A percentile compares a stretch with the other conserved stretches of the same genome.
Conservation (phyloP, 768 basidiomycete species). For the Tephrocybe sp. region DNA sequence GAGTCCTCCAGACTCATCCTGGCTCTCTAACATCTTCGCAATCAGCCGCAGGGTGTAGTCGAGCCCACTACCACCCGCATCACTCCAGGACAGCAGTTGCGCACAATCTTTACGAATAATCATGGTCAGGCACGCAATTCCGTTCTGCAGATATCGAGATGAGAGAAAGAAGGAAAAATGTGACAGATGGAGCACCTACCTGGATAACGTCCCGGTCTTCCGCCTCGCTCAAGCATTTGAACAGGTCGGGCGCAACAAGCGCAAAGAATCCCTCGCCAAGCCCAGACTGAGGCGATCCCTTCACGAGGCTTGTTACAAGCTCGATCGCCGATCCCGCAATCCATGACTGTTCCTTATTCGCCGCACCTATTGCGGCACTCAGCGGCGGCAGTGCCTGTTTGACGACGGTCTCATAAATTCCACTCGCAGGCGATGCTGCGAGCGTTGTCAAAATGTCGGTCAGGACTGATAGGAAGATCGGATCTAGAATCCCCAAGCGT, state of each 20-base stretch:
- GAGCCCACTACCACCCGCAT: slow-evolving; percentile 70
- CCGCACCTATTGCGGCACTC: slow-evolving; percentile 58
- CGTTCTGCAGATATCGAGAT: slow-evolving; percentile 54
- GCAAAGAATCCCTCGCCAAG: slow-evolving; percentile 84
- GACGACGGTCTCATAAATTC: slow-evolving; percentile 73
- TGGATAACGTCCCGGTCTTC: slow-evolving; percentile 89
- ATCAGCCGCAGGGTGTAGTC: slow-evolving; percentile 74
- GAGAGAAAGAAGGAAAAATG: not conserved
- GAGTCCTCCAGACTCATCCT: slow-evolving; percentile 91
- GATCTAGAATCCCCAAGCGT: slow-evolving; percentile 48
- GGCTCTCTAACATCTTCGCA: slow-evolving; percentile 71
- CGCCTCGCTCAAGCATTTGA: slow-evolving; percentile 62
- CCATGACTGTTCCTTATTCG: slow-evolving; percentile 68
- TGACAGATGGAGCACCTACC: slow-evolving; percentile 35
- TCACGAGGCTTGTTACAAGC: slow-evolving; percentile 69
- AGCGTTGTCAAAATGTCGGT: slow-evolving; percentile 78
- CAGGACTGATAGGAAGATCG: slow-evolving; percentile 83
- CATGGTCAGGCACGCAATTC: slow-evolving; percentile 76
- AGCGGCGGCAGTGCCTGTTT: slow-evolving; percentile 73
- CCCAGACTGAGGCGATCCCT: slow-evolving; percentile 60
- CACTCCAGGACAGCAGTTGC: slow-evolving; percentile 79
- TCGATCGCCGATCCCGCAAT: slow-evolving; percentile 82
- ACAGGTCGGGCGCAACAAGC: slow-evolving; percentile 71
- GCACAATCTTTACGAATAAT: slow-evolving; percentile 85
- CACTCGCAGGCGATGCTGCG: slow-evolving; percentile 55